Evolutionary conservation across 768 basidiomycete genomes (phyloP), one percentile per base, ranked within the genome.

Genomic region (Pleurotus giganteus): DNA sequence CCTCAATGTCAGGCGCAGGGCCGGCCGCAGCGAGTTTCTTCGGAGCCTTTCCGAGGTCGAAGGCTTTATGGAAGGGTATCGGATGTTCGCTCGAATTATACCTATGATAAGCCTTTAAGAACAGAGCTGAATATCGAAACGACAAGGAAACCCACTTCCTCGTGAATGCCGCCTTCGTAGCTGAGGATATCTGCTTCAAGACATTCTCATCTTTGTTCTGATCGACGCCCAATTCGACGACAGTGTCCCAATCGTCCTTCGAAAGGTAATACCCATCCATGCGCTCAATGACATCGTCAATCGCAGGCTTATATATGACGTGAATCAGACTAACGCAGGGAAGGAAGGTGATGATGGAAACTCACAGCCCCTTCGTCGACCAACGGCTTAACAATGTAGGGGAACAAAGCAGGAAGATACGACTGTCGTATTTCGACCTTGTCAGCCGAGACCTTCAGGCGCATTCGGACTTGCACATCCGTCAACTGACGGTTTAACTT

Each of bases 201-300:
- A 96, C 79, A 1, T 72, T 4, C 0, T 89, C 89, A 46, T 91
- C 91, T 55, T 81, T 83, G 64, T 85, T 80, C 4, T 88, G 79
- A 55, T 84, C 97, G 6, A 99, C 81, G 0, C 96, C 97, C 7
- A 99, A 80, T 66, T 98, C 96, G 51, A 98, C 82, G 50, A 98
- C 77, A 8, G 93, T 87, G 63, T 99, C 97, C 96, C 95, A 98
- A 64, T 98, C 96, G 26, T 98, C 97, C 59, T 89, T 91, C 2
- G 86, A 86, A 28, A 99, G 70, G 69, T 84, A 98, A 67, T 99
- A 99, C 44, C 89, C 88, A 67, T 98, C 97, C 94, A 99, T 96
- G 4, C 74, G 73, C 23, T 82, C 78, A 54, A 99, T 97, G 31
- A 94, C 84, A 7, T 88, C 85, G 1, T 89, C 86, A 4, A 98